These are phyloP conservation scores for Calcarisporium arbuscula DNA, from an alignment of 2,329 filamentous ascomycete genomes.

Conservation along the genomic window DNA sequence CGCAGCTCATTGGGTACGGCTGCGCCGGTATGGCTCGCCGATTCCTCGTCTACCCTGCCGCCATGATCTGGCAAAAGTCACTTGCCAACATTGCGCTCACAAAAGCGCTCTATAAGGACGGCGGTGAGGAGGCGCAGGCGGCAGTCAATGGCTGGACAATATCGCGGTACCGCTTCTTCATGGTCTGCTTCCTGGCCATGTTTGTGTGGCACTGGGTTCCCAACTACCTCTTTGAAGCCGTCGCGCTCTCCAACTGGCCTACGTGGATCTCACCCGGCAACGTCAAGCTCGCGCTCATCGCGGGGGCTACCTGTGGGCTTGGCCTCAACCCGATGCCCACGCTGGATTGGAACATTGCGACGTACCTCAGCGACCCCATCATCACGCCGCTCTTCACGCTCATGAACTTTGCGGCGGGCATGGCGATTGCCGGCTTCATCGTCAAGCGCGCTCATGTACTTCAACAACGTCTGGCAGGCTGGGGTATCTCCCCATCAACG, in stretches of 20 bases:
- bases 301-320: constrained; percentile 28
- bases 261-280: constrained; percentile 42
- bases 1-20: constrained; percentile 46
- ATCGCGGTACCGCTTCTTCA: constrained; percentile 34
- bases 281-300: constrained; percentile 25
- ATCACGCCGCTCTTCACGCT: constrained; percentile 22
- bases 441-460: constrained; percentile 42
- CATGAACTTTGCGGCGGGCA: constrained; percentile 20
- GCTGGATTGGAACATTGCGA: constrained; percentile 33
- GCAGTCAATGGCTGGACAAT: constrained; percentile 16
- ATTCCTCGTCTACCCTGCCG: constrained; percentile 42
- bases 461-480: constrained; percentile 40
- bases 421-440: constrained; percentile 47
- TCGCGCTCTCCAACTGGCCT: constrained; percentile 43
- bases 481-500: constrained; percentile 50
- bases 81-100: constrained; percentile 40
- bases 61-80: constrained; percentile 44
- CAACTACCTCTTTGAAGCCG: constrained; percentile 39
- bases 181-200: constrained; percentile 34
- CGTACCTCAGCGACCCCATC: constrained; percentile 22
- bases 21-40: constrained; percentile 39
- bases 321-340: constrained; percentile 32
- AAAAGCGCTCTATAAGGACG: constrained; percentile 14
- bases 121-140: constrained; percentile 13
- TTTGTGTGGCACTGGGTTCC: constrained; percentile 48